Percentiles rank a stretch among this genome's conserved stretches.
Conservation (phyloP, 257 asterid genomes). For the Solanum stenotomum region DNA sequence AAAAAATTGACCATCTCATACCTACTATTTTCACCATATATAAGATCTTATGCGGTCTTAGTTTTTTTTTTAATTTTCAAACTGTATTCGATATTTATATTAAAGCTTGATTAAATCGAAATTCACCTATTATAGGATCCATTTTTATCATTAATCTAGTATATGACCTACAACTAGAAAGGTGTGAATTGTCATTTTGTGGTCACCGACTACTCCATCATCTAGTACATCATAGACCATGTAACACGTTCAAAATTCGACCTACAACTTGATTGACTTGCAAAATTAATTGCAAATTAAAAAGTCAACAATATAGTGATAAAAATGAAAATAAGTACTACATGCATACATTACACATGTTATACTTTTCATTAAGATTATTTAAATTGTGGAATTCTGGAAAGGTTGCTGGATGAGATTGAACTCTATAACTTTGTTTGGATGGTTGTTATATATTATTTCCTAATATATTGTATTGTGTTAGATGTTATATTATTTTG, state of each 20-base stretch:
- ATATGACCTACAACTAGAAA: neutral
- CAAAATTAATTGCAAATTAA: neutral
- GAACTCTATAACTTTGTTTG: too few species aligned
- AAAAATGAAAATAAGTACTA: neutral
- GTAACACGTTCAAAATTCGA: neutral
- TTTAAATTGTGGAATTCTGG: neutral
- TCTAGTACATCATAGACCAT: neutral
- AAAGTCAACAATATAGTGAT: neutral
- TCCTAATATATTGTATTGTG: too few species aligned
- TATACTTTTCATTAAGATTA: neutral
- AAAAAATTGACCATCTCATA: too few species aligned
- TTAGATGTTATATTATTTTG: too few species aligned
- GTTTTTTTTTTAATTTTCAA: neutral
- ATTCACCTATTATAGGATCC: neutral
- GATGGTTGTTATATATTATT: neutral
- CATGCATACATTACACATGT: neutral
- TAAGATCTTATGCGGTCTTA: too few species aligned
- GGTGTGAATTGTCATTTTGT: neutral
- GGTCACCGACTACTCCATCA: neutral
- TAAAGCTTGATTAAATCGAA: too few species aligned
- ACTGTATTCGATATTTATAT: too few species aligned
- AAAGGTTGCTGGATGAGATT: neutral
- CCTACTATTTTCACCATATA: too few species aligned
- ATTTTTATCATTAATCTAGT: neutral
- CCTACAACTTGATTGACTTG: neutral